Evolutionary conservation across 2,329 filamentous ascomycete genomes (phyloP).

Genomic region (Neonectria coccinea): DNA sequence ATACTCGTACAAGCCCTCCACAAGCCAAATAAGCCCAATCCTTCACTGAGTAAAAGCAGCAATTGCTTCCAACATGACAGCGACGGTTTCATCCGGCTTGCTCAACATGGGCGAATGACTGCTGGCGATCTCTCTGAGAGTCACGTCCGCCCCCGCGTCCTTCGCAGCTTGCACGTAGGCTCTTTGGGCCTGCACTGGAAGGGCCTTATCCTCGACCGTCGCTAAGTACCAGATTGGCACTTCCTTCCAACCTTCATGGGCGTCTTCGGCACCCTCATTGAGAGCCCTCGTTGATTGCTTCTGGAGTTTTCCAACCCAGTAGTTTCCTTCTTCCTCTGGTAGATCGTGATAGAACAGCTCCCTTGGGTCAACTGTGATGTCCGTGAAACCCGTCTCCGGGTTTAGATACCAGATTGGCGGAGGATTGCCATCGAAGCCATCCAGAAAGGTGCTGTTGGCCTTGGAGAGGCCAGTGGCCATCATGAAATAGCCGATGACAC

Average conservation of each 20-base stretch:
- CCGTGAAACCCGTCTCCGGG: conserved; percentile 55
- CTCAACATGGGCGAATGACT: conserved; percentile 65
- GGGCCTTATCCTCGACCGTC: conserved; percentile 54
- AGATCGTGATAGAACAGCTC: conserved; percentile 65
- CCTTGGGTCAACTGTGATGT: conserved; percentile 51
- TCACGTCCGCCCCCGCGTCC: conserved; percentile 51
- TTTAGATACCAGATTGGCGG: conserved; percentile 57
- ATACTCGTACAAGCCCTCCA: too few species aligned
- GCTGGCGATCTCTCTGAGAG: conserved; percentile 55
- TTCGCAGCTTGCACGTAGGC: conserved; percentile 53
- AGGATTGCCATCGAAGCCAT: conserved; percentile 54
- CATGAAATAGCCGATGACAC: conserved; percentile 58
- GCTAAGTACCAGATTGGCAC: conserved; percentile 61
- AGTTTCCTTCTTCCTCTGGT: conserved; percentile 54
- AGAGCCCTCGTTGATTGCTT: conserved; percentile 57
- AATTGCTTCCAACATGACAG: conserved; percentile 49
- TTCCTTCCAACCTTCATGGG: conserved; percentile 61
- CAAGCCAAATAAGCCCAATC: neutral
- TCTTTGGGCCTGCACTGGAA: conserved; percentile 55
- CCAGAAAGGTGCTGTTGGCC: conserved; percentile 55
- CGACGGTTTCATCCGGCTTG: conserved; percentile 53
- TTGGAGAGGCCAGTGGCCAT: conserved; percentile 59
- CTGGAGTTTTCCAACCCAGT: conserved; percentile 56
- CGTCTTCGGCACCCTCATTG: conserved; percentile 57
- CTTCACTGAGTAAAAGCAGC: conserved; percentile 28